These are phyloP conservation scores for Nemania sp. DNA, from an alignment of 2,329 filamentous ascomycete species.

Conservation along the genomic window DNA sequence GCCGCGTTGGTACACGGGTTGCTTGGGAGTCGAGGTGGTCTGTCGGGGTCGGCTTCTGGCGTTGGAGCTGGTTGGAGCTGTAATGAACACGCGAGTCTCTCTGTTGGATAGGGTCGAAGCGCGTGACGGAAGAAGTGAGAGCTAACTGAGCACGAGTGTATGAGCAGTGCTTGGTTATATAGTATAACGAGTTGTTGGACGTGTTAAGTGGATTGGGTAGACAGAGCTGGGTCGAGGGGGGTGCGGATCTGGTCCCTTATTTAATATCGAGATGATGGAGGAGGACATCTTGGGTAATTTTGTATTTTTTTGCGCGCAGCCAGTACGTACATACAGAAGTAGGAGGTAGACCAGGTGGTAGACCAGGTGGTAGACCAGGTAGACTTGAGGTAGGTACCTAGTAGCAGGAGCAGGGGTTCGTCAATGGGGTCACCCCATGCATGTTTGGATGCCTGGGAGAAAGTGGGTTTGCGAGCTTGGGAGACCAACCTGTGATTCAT, in stretches of 20 bases:
- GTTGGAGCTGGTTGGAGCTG: constrained; percentile 35
- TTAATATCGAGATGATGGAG: constrained; percentile 33
- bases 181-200: constrained; percentile 23
- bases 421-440: constrained; percentile 14
- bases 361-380: no score
- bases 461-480: no score
- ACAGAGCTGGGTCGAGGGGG: constrained; percentile 18
- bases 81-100: constrained; percentile 37
- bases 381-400: constrained; percentile 21
- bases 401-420: constrained; percentile 43
- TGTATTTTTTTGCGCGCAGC: constrained; percentile 44
- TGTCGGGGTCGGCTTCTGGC: constrained; percentile 38
- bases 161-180: constrained; percentile 10
- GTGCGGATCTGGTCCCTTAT: constrained; percentile 35
- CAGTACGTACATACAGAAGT: not conserved
- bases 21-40: constrained; percentile 41
- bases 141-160: constrained; percentile 2
- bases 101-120: constrained; percentile 13
- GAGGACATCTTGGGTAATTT: constrained; percentile 39
- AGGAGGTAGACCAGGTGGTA: not conserved
- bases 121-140: constrained; percentile 8
- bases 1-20: constrained; percentile 41
- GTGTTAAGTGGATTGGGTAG: constrained; percentile 27
- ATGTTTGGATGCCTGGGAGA: constrained; percentile 33
- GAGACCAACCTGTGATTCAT: constrained; percentile 46